These are phyloP conservation scores for Candolleomyces efflorescens DNA, from an alignment of 768 basidiomycete genomes.

Conservation along the genomic window DNA sequence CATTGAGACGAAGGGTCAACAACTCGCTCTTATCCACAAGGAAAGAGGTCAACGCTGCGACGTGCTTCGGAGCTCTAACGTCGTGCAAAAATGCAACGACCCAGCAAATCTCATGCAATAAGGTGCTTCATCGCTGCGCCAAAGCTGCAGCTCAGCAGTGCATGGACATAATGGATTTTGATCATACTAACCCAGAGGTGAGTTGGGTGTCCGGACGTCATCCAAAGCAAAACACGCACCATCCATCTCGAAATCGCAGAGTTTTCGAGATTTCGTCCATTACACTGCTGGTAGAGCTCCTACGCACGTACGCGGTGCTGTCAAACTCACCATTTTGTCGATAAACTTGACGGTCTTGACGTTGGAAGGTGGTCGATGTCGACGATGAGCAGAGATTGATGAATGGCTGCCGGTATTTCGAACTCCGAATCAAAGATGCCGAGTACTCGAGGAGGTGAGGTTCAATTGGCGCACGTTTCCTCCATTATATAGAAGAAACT, in stretches of 20 bases:
- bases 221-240: constrained; percentile 39
- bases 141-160: background rate
- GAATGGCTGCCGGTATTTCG: background rate
- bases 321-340: constrained; percentile 51
- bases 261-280: constrained; percentile 25
- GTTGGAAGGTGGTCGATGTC: background rate
- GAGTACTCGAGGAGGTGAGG: background rate
- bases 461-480: too few relatives aligned
- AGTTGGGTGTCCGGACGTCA: constrained; percentile 20
- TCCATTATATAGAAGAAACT: too few relatives aligned
- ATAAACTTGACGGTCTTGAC: constrained; percentile 34
- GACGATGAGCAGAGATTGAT: background rate
- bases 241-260: constrained; percentile 41
- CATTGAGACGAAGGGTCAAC: constrained; percentile 78
- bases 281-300: constrained; percentile 35
- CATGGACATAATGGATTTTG: background rate
- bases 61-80: constrained; percentile 52
- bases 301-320: constrained; percentile 15
- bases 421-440: background rate
- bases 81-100: constrained; percentile 30
- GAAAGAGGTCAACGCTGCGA: constrained; percentile 27
- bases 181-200: too few relatives aligned
- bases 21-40: constrained; percentile 16
- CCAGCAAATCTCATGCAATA: constrained; percentile 23
- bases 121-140: constrained; percentile 32